These are phyloP conservation scores for Mycena sp. DNA, from an alignment of 1,284 basidiomycete genomes.

Conservation along the genomic window DNA sequence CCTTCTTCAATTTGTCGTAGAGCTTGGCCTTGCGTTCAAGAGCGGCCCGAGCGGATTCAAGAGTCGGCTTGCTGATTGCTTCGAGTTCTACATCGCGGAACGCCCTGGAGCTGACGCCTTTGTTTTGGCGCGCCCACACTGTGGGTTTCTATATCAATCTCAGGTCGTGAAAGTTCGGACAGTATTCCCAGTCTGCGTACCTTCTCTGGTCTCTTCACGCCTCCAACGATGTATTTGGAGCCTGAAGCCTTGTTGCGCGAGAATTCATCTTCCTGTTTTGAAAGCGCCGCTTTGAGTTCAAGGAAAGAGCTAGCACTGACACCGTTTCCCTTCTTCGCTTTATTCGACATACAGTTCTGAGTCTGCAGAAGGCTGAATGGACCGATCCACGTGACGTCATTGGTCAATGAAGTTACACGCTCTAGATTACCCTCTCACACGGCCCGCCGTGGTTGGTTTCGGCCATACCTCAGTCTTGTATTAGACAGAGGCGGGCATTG, in stretches of 20 bases:
- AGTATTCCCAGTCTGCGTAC: slow-evolving; percentile 45
- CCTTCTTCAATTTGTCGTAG: slow-evolving; percentile 84
- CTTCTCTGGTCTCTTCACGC: slow-evolving; percentile 71
- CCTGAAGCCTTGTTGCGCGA: slow-evolving; percentile 66
- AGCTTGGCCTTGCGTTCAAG: slow-evolving; percentile 85
- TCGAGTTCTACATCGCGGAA: slow-evolving; percentile 74
- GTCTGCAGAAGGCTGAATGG: neutral
- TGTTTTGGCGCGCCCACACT: slow-evolving; percentile 76
- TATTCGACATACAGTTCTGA: slow-evolving; percentile 15
- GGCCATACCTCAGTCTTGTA: too few species aligned
- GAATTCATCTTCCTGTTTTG: slow-evolving; percentile 73
- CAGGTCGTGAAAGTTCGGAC: neutral
- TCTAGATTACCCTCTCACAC: too few species aligned
- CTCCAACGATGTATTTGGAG: slow-evolving; percentile 58
- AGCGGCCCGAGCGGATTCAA: slow-evolving; percentile 72
- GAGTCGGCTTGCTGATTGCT: slow-evolving; percentile 68
- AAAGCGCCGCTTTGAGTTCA: slow-evolving; percentile 78
- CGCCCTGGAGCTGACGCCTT: slow-evolving; percentile 70
- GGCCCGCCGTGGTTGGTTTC: too few species aligned
- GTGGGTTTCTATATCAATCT: slow-evolving; percentile 65
- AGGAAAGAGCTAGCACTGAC: slow-evolving; percentile 78
- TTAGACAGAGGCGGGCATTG: too few species aligned
- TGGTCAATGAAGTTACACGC: too few species aligned
- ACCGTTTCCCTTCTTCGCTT: slow-evolving; percentile 68
- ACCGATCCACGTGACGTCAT: slow-evolving; percentile 11